These are phyloP conservation scores for Mortierella sp. DNA, from an alignment of 371 early-diverging fungal genomes.

Conservation along the genomic window DNA sequence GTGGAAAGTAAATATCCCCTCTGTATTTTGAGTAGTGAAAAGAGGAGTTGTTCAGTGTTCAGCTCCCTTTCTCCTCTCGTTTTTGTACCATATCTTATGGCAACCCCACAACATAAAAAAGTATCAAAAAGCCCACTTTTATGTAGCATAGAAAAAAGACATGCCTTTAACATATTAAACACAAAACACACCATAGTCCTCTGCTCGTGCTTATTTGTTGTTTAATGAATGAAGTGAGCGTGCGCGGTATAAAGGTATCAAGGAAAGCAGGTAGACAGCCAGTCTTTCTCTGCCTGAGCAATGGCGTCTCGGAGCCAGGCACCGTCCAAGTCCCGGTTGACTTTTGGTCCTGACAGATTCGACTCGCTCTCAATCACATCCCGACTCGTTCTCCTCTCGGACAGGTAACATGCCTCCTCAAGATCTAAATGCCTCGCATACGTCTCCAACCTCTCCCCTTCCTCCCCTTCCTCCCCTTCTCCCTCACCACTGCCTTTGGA, in stretches of 20 bases:
- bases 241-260: background rate
- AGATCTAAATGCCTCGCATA: background rate
- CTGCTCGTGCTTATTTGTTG: background rate
- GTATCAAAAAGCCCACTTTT: background rate
- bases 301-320: slow-evolving; percentile 4
- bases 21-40: background rate
- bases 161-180: background rate
- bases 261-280: background rate
- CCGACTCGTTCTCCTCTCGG: background rate
- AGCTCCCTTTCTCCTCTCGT: background rate
- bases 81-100: background rate
- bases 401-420: background rate
- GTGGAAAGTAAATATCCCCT: slow-evolving; percentile 29
- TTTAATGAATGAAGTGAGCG: background rate
- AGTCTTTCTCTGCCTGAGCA: background rate
- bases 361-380: background rate
- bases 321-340: background rate
- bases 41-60: slow-evolving; percentile 11
- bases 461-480: background rate
- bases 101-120: background rate
- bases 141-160: slow-evolving; percentile 7
- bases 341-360: background rate
- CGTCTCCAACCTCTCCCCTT: background rate
- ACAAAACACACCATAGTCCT: background rate
- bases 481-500: background rate